Conservation (phyloP, 768 basidiomycete species). For the Auricularia auricula-judae region DNA sequence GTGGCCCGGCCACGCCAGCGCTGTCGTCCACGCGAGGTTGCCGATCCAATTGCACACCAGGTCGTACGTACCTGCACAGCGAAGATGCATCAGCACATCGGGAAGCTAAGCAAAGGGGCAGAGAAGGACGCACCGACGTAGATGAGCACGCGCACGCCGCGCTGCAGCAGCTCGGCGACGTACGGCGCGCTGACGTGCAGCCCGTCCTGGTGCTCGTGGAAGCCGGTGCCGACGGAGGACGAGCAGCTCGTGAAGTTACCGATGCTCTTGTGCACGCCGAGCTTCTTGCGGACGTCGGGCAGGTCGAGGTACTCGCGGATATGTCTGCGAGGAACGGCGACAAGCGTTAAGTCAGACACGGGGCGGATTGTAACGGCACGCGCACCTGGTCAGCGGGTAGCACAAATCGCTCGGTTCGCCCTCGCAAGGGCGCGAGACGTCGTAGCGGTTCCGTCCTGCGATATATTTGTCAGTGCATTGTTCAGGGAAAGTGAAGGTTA, state of each 20-base stretch:
- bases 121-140: neutral
- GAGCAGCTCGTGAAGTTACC: constrained; percentile 33
- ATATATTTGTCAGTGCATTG: constrained; percentile 16
- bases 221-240: constrained; percentile 36
- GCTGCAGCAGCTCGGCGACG: neutral
- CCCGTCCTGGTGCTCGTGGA: constrained; percentile 33
- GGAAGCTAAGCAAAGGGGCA: neutral
- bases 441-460: constrained; percentile 45
- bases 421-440: constrained; percentile 53
- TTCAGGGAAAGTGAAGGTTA: constrained; percentile 13
- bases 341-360: neutral
- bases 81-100: neutral
- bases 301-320: neutral
- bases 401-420: constrained; percentile 41
- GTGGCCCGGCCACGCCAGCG: constrained; percentile 49
- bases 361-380: neutral
- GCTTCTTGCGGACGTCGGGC: constrained; percentile 6
- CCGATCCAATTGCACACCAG: constrained; percentile 24
- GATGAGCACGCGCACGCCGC: neutral
- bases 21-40: constrained; percentile 39
- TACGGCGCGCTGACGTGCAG: constrained; percentile 9
- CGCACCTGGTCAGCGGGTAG: constrained; percentile 43
- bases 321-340: neutral
- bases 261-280: constrained; percentile 52
- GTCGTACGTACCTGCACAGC: constrained; percentile 7